phyloP scores from a whole-genome alignment of 2,329 filamentous ascomycete genomes.

The Colletotrichum sp. region DNA sequence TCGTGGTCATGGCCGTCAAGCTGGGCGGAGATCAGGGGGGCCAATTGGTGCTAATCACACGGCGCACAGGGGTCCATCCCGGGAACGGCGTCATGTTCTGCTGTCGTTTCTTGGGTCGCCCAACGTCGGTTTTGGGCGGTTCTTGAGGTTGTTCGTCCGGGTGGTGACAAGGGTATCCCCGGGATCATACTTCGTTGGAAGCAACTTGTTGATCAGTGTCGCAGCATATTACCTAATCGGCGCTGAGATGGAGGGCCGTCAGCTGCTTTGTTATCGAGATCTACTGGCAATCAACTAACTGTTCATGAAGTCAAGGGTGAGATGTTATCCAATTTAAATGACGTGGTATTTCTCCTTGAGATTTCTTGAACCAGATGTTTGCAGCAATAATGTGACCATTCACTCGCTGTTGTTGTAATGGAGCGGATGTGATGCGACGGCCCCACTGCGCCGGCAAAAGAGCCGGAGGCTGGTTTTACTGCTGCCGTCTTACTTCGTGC shows the following conservation, averaged over 20 bases:
- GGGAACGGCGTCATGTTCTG: neutral
- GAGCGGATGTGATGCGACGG: neutral
- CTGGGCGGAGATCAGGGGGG: neutral
- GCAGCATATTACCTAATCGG: neutral
- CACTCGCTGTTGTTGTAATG: neutral
- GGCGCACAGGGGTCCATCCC: constrained; percentile 6
- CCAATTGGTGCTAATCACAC: neutral
- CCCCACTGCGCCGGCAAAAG: neutral
- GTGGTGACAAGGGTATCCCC: neutral
- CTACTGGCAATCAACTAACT: neutral
- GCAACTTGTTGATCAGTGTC: neutral
- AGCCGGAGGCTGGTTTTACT: neutral
- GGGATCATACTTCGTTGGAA: neutral
- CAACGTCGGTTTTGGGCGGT: neutral
- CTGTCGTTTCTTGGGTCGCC: neutral
- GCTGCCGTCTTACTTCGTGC: neutral
- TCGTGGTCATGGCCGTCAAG: neutral
- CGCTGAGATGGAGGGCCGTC: neutral
- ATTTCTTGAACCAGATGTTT: neutral
- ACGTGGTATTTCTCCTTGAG: fast-evolving
- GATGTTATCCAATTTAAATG: neutral
- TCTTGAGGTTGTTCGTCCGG: neutral
- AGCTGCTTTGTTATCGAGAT: neutral
- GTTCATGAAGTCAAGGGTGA: neutral
- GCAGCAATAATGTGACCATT: neutral